Evolutionary conservation across 1,284 basidiomycete genomes (phyloP), one percentile per base, ranked within the genome.

Genomic region (Cryptococcus amylolentus): DNA sequence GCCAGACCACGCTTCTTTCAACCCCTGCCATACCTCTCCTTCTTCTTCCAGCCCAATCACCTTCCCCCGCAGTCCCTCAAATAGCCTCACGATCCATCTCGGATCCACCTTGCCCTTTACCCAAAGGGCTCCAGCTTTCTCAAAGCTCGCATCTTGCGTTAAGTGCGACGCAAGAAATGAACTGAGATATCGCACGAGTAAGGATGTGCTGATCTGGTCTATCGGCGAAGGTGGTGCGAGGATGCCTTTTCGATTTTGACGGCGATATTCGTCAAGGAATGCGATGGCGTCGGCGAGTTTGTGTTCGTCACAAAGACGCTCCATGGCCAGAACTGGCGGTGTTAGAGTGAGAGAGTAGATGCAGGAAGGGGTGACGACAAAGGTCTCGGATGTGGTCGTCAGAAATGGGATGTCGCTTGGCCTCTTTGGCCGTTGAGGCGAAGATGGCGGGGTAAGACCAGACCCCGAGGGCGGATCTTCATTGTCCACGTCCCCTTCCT

Each of bases 71-170:
- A 79, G 57, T 14, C 64, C 65, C 1, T 71, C 65, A 55, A 78
- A 80, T 16, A 79, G 61, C n/a, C 77, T 60, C 13, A 80, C 70
- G 6, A 80, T 56, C 4, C 80, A 56, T 0, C 80, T 59, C 0
- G 73, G 70, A 62, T 77, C 77, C 9, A 72, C 57, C 56, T 78
- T 77, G 20, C 69, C 75, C 10, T 71, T 62, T 16, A 67, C 49
- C 49, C 76, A 71, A 51, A 75, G 74, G 18, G 75, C 71, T 5
- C 76, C 75, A 3, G 78, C 76, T 18, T 74, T 68, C 28, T 77
- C 75, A 52, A 80, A 81, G 26, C 67, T 62, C 0, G 73, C 74
- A 49, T 76, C 70, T 14, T 58, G 41, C n/a, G 80, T 58, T n/a
- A 76, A 60, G 42, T 71, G 63, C 47, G 65, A 73, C 1, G 77